Evolutionary conservation across 2,329 filamentous ascomycete species (phyloP).

Genomic region (Aspergillus luchuensis): DNA sequence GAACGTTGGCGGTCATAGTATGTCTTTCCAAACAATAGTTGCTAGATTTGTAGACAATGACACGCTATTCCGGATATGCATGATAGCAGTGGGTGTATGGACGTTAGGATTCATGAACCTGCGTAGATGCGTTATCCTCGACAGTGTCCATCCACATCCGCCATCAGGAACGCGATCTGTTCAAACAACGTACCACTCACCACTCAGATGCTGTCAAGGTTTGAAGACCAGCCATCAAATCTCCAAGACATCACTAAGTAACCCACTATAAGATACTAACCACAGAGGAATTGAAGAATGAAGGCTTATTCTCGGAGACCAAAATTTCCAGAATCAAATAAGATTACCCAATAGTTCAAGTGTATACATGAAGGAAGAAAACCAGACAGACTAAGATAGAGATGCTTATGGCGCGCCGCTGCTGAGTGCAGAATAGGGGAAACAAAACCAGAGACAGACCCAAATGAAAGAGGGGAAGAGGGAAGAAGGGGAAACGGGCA

Average conservation of each 20-base stretch:
- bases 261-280: neutral
- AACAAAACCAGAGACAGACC: neutral
- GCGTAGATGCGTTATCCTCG: neutral
- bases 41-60: constrained; percentile 7
- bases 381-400: constrained; percentile 3
- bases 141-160: too few species aligned
- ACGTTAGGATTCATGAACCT: neutral
- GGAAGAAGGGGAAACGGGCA: constrained; percentile 5
- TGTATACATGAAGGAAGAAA: constrained; percentile 7
- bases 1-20: neutral
- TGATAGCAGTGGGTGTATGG: neutral
- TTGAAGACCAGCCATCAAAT: too few species aligned
- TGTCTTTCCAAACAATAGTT: neutral
- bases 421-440: constrained; percentile 2
- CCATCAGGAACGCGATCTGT: too few species aligned
- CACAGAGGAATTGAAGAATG: neutral
- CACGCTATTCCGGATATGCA: neutral
- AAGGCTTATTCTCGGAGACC: neutral
- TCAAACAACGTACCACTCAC: too few species aligned
- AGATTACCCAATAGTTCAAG: constrained; percentile 16
- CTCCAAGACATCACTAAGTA: neutral
- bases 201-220: neutral
- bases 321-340: constrained; percentile 4
- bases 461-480: neutral
- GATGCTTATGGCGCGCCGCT: neutral